Base-by-base conservation (phyloP, 2,329 filamentous ascomycete genomes). In the Aspergillus tanneri region DNA sequence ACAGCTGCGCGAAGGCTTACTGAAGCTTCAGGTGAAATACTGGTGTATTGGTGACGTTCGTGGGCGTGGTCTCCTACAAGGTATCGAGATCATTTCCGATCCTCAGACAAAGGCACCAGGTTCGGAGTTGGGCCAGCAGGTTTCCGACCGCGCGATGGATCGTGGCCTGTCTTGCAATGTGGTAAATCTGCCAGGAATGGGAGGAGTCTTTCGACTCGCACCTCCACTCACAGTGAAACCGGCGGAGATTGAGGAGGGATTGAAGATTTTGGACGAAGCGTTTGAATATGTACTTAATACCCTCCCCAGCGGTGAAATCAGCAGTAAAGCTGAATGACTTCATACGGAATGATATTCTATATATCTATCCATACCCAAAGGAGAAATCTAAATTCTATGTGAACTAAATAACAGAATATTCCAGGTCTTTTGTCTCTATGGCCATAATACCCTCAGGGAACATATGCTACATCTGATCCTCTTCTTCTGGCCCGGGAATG, bases 21-120 rank as follows among this genome's bases (percentile, higher is more conserved):
- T 64, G 19, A 62, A 48, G 23, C 66, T 81, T 14, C 72, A 76
- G 56, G 59, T 65, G 16, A 72, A 74, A n/a, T 84, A 82, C 58
- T 76, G 73, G 23, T 85, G 81, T 62, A 80, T 85, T 43, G 82
- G 82, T 1, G 81, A 84, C 57, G 76, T 85, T 0, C 74, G 82
- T 8, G 81, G 81, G 0, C 72, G 80, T 0, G 82, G 82, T 0
- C 67, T 84, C 7, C 77, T 84, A 72, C 73, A 74, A 0, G 81
- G 80, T 2, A 66, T 83, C 6, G 81, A 84, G 63, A 81, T 85
- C 52, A 76, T 85, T 1, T 65, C 66, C 0, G 72, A 82, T 55
- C 61, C 72, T 2, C 59, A 68, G 25, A 78, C 73, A 0, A 82
- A 80, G 50, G 64, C 58, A 2, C 75, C 75, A 0, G 77, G 68